Evolutionary conservation across 345 rosid genomes (phyloP).

Genomic region (Eucalyptus erythrocorys): DNA sequence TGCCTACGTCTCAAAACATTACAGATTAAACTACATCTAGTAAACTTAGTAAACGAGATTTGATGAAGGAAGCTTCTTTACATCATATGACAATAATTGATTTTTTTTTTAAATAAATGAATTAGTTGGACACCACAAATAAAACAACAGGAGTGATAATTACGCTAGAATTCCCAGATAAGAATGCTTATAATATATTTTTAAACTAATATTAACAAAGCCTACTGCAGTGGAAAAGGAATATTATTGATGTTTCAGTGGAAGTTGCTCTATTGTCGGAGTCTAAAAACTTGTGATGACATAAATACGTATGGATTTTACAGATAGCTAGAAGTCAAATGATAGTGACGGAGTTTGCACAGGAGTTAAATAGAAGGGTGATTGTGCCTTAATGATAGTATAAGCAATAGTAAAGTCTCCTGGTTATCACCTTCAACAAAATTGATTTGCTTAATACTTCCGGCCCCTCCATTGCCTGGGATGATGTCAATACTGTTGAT

Average conservation of each 20-base stretch:
- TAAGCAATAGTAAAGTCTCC: background rate
- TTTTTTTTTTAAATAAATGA: too few relatives aligned
- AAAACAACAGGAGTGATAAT: background rate
- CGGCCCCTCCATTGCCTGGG: conserved; percentile 28
- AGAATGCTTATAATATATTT: too few relatives aligned
- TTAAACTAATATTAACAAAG: too few relatives aligned
- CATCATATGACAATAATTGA: too few relatives aligned
- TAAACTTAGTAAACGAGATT: background rate
- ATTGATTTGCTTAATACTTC: conserved; percentile 10
- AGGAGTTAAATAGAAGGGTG: background rate
- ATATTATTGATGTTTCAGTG: too few relatives aligned
- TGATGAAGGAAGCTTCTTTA: background rate
- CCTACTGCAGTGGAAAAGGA: too few relatives aligned
- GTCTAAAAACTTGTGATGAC: background rate
- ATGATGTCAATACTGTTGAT: conserved; percentile 5
- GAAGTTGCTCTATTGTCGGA: background rate
- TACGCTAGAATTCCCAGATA: background rate
- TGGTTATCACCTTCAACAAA: conserved; percentile 1
- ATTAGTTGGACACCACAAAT: background rate
- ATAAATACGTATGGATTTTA: background rate
- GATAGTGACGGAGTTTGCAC: background rate
- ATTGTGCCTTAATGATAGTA: background rate
- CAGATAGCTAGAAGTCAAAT: background rate
- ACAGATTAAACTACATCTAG: background rate
- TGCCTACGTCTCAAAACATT: background rate